Percentiles rank a stretch among this genome's conserved stretches.
These are phyloP conservation scores for Boletus barrowsii DNA, from an alignment of 768 basidiomycete genomes.

Conservation along the genomic window DNA sequence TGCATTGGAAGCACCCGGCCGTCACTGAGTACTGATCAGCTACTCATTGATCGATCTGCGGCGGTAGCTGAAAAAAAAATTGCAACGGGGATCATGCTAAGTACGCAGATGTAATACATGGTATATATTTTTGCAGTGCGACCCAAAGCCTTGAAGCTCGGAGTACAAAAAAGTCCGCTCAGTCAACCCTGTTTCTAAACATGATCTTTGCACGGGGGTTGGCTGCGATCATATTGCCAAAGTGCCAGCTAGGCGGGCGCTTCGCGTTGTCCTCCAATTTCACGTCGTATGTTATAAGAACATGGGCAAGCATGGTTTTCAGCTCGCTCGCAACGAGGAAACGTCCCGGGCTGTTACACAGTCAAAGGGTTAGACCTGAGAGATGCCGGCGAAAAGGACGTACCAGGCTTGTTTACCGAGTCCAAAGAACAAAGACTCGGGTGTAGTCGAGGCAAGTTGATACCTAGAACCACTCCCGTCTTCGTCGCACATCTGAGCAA, in stretches of 20 bases:
- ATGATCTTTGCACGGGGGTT: neutral
- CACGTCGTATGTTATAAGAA: constrained; percentile 1
- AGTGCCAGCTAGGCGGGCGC: neutral
- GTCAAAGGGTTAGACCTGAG: no score
- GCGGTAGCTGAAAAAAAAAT: no score
- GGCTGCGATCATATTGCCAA: neutral
- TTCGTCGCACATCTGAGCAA: neutral
- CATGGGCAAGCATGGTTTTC: neutral
- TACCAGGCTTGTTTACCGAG: constrained; percentile 18
- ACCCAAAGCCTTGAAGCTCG: neutral
- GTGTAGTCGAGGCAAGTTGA: constrained; percentile 31
- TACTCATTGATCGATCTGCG: no score
- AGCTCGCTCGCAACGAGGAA: neutral
- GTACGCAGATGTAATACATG: no score
- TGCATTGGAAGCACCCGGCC: no score
- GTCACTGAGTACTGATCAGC: no score
- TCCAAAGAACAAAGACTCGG: constrained; percentile 37
- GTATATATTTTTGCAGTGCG: no score
- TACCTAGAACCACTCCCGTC: neutral
- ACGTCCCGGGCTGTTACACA: neutral
- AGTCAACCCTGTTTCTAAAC: neutral
- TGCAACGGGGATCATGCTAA: no score
- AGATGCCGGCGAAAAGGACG: neutral
- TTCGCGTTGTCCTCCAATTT: neutral
- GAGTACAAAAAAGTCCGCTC: neutral